Evolutionary conservation across 2,329 filamentous ascomycete species (phyloP), one percentile per base, ranked within the genome.

Genomic region (Cephalotrichum gorgonifer): DNA sequence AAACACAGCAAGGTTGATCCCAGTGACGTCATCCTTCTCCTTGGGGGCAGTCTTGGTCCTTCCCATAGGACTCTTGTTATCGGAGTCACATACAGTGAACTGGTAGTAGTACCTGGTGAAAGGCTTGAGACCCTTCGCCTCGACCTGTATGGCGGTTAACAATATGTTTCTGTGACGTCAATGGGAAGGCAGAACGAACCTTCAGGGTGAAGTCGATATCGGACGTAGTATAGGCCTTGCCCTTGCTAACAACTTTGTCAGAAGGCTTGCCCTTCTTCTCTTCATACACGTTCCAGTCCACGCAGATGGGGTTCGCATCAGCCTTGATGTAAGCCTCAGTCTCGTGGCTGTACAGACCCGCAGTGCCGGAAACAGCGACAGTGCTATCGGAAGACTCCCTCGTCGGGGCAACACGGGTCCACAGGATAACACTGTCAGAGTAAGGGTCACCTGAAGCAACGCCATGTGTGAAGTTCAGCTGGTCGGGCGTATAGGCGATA

Each of bases 131-230:
- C 75, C 73, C 44, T 64, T 73, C 1, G 83, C 84, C 62, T 88
- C 83, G 14, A 86, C 76, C 73, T 50, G 3, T 6, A 46, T 9
- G 4, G 23, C 8, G 82, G 47, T 15, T 22, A 14, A 23, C 31
- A n/a, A n/a, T n/a, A n/a, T n/a, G n/a, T n/a, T n/a, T n/a, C n/a
- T n/a, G n/a, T 33, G 30, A 14, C 30, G 12, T 33, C 30, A 15
- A 15, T 33, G 30, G n/a, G 12, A 33, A 4, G 3, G 9, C n/a
- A 23, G 23, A 30, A n/a, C 27, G 22, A 12, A 79, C 79, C 71
- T 87, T 87, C 52, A 88, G 69, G 0, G 85, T 88, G 59, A 82
- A 89, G 59, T 89, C 85, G 44, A 88, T 78, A 59, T 88, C 85
- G 1, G 78, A 84, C 31, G 75, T 85, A 0, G 85, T 88, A 58